Base-by-base conservation (phyloP, 2,329 filamentous ascomycete species). In the Alternaria novae-zelandiae region DNA sequence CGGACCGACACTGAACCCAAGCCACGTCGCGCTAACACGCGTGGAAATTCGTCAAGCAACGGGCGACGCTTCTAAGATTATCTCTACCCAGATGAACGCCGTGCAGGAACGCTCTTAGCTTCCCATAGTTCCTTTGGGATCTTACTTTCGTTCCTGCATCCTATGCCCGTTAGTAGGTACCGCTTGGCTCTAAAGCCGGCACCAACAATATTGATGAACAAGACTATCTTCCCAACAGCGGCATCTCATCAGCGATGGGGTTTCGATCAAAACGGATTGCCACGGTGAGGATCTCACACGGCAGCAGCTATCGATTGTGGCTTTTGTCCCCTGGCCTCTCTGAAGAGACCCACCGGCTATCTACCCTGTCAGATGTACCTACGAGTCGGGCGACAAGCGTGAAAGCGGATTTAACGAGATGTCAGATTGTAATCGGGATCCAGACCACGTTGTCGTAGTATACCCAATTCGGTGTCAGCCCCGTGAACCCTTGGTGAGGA, bases 401-500 rank as follows among this genome's bases (percentile, higher is more conserved):
- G 23, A 36, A 50, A 62, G 28, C 50, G 32, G 51, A 25, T 46
- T 45, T n/a, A 32, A 49, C 51, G 54, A 43, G 49, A 54, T 43
- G 17, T 30, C 26, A 30, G 28, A 21, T 44, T 26, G 58, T 49
- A 41, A 25, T 26, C 50, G 44, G 50, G 41, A 61, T 49, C 47
- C 61, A 54, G 32, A 59, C 54, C 54, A 28, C 26, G 53, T 43
- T 44, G 36, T 55, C 53, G 53, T 44, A 13, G 54, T 57, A 57
- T 32, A 23, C 54, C 54, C n/a, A 10, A 57, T 57, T 32, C 21
- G 54, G 54, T 47, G 20, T 32, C 47, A 68, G 58, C 59, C 62
- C 45, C 50, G 36, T 55, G 12, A 55, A 55, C 36, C 53, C 53
- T 43, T 55, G 49, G 63, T 15, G 67, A 36, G 53, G 62, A 68